Conservation (phyloP, 129 eudicot genomes). For the Glebionis coronaria region DNA sequence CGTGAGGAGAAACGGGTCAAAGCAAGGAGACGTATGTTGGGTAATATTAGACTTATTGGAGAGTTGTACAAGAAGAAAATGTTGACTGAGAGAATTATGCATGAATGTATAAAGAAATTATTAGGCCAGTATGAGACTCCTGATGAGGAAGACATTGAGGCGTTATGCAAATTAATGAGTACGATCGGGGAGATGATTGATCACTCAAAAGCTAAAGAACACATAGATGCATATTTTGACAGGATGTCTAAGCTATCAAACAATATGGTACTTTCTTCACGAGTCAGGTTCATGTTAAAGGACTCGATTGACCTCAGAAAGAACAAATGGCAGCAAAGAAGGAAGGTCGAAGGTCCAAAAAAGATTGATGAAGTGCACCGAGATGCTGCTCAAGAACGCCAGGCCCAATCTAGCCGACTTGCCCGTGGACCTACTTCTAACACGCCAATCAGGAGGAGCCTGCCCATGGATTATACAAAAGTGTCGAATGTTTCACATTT, state of each 20-base stretch:
- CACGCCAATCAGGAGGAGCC: constrained; percentile 57
- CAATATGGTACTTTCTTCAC: constrained; percentile 51
- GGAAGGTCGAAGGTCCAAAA: constrained; percentile 96
- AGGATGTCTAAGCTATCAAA: constrained; percentile 63
- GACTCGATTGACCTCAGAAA: constrained; percentile 84
- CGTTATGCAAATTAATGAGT: constrained; percentile 45
- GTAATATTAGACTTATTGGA: constrained; percentile 90
- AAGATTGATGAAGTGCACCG: constrained; percentile 82
- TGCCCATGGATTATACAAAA: constrained; percentile 60
- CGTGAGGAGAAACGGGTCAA: constrained; percentile 76
- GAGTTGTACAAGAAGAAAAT: constrained; percentile 85
- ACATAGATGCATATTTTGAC: constrained; percentile 69
- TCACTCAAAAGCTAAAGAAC: constrained; percentile 74
- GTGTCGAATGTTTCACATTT: constrained; percentile 52
- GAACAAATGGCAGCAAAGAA: constrained; percentile 93
- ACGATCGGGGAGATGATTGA: constrained; percentile 96
- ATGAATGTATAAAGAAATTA: constrained; percentile 69
- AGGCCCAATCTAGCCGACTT: constrained; percentile 61
- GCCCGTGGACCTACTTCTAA: constrained; percentile 69
- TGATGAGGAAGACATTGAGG: constrained; percentile 43
- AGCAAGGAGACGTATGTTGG: constrained; percentile 83
- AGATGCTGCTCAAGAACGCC: constrained; percentile 63
- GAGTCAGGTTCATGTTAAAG: constrained; percentile 44
- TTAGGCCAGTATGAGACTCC: constrained; percentile 64
- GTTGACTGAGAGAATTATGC: constrained; percentile 97